Base-by-base conservation (phyloP, 805 yeast genomes). In the Novakomyces olei region DNA sequence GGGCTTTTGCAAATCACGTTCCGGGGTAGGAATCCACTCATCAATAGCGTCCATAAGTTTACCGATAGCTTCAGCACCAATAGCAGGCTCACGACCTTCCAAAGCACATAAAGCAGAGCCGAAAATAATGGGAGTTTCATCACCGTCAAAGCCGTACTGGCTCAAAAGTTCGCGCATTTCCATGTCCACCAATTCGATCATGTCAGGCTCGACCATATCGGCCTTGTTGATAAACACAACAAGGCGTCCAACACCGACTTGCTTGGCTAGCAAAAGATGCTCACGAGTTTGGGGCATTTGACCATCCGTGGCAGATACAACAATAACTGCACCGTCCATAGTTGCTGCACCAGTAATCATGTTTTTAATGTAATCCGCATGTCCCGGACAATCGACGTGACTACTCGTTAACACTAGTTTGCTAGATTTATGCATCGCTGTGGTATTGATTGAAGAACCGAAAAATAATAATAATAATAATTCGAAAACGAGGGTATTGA, bases 231-330 rank as follows among this genome's bases (percentile, higher is more conserved):
- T 96, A 48, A 78, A 88, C 34, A 88, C 98, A 57, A 88, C 95
- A 53, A 88, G 69, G 61, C 81, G 70, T 63, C 85, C 92, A 44
- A 88, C 93, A 69, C 98, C 98, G 55, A 88, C 96, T 66, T 88
- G 98, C 67, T 96, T 80, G 42, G 98, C 98, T 51, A 88, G 72
- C 58, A 88, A 64, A 63, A 88, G 67, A 64, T 88, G 98, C 65
- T 88, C 98, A 66, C 96, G 79, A 46, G 98, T 88, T 66, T 88
- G 98, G 53, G 95, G 96, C 96, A 85, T 88, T 63, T 81, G 93
- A 52, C 98, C 98, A 53, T 88, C 98, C 37, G 93, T 66, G 41
- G 98, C 98, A 51, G 96, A 98, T 57, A 88, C 96, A 40, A 85
- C 96, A 62, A 85, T 85, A 48, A 85, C 83, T 45, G 95, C 96